phyloP scores from a whole-genome alignment of 2,329 filamentous ascomycete species.

The Chaetomium sp. region DNA sequence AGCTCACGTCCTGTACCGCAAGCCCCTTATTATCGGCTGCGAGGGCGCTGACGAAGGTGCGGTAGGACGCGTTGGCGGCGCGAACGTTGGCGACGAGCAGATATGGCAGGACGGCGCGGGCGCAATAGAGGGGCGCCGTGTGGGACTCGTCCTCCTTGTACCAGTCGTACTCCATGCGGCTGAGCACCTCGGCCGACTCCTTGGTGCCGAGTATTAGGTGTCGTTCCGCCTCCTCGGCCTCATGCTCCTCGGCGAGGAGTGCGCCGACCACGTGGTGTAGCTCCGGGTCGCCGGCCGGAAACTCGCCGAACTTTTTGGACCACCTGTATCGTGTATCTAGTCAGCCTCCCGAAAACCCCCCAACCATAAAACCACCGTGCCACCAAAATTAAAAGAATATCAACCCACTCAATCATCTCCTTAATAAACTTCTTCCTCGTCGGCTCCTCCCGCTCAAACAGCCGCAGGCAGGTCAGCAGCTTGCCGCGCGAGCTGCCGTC shows the following conservation, averaged over 20 bases:
- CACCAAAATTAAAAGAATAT: background rate
- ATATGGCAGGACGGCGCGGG: slow-evolving; percentile 86
- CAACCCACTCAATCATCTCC: slow-evolving; percentile 73
- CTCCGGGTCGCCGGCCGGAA: slow-evolving; percentile 89
- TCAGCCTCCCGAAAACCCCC: slow-evolving; percentile 4
- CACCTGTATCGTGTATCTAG: slow-evolving; percentile 54
- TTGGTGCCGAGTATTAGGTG: slow-evolving; percentile 87
- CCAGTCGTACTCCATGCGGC: slow-evolving; percentile 88
- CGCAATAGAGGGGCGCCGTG: slow-evolving; percentile 82
- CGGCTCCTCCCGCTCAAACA: slow-evolving; percentile 82
- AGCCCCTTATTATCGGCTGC: slow-evolving; percentile 58
- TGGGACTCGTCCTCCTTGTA: slow-evolving; percentile 87
- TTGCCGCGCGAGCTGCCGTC: slow-evolving; percentile 74
- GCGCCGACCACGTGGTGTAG: slow-evolving; percentile 89
- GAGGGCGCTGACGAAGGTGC: slow-evolving; percentile 71
- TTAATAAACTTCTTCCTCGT: slow-evolving; percentile 90
- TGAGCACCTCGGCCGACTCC: slow-evolving; percentile 79
- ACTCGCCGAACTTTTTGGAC: slow-evolving; percentile 83
- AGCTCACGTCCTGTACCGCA: slow-evolving; percentile 79
- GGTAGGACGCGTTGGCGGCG: slow-evolving; percentile 80
- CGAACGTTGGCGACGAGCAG: slow-evolving; percentile 87
- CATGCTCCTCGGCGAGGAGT: slow-evolving; percentile 89
- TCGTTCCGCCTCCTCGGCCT: slow-evolving; percentile 88
- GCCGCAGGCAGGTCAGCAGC: slow-evolving; percentile 74
- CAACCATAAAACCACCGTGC: background rate